A percentile compares a stretch with the other conserved stretches of the same genome.
Evolutionary conservation across 768 basidiomycete species (phyloP).

Genomic region (Collybia sordida): DNA sequence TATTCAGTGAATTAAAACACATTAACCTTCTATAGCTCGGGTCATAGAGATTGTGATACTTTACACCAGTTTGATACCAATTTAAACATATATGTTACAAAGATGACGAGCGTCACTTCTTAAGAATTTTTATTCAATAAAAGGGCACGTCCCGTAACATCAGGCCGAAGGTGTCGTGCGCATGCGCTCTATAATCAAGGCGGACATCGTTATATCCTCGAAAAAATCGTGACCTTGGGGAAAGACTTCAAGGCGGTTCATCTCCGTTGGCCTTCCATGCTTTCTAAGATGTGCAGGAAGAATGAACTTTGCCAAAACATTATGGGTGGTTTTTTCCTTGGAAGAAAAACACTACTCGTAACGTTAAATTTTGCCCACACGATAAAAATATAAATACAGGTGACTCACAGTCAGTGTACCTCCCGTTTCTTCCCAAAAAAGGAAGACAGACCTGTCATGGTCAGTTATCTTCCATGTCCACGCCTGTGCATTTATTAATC

Average conservation of each 20-base stretch:
- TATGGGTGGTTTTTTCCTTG: slow-evolving; percentile 30
- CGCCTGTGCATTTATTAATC: slow-evolving; percentile 17
- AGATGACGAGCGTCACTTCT: neutral
- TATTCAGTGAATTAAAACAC: slow-evolving; percentile 70
- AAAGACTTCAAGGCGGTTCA: slow-evolving; percentile 35
- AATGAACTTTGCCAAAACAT: slow-evolving; percentile 38
- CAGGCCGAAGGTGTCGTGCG: slow-evolving; percentile 33
- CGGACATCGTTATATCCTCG: slow-evolving; percentile 44
- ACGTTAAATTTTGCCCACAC: neutral
- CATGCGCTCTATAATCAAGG: slow-evolving; percentile 37
- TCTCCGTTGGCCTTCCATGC: slow-evolving; percentile 30
- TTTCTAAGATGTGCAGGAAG: slow-evolving; percentile 31
- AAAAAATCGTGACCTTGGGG: slow-evolving; percentile 38
- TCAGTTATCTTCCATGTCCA: slow-evolving; percentile 36
- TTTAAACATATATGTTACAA: neutral
- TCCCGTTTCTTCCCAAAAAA: slow-evolving; percentile 36
- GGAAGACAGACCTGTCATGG: slow-evolving; percentile 18
- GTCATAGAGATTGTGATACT: neutral
- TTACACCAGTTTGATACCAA: neutral
- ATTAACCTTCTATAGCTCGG: slow-evolving; percentile 59
- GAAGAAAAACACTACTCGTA: slow-evolving; percentile 36
- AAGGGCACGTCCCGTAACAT: slow-evolving; percentile 4
- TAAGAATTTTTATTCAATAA: neutral
- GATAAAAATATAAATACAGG: neutral
- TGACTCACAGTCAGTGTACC: slow-evolving; percentile 27